phyloP scores from a whole-genome alignment of 495 filamentous ascomycete species.

The Annulohypoxylon moriforme region DNA sequence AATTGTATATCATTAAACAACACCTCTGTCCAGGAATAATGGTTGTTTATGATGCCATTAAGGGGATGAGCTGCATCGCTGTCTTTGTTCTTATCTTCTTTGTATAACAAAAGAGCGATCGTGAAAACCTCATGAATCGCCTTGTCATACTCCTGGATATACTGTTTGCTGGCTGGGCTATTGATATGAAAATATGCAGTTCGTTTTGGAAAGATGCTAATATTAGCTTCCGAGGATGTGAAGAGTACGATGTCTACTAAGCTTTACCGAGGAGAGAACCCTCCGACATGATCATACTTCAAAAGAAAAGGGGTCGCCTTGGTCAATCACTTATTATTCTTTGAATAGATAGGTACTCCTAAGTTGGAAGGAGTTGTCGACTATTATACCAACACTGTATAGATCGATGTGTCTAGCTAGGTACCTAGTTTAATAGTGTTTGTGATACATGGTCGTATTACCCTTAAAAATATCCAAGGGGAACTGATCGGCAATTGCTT shows the following conservation, averaged over 20 bases:
- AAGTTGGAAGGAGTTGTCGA: background rate
- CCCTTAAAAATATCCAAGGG: slow-evolving; percentile 65
- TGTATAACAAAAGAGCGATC: background rate
- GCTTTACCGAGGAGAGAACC: background rate
- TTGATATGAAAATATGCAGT: too few relatives aligned
- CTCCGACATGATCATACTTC: background rate
- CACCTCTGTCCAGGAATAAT: too few relatives aligned
- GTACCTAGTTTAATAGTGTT: background rate
- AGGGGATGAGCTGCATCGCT: background rate
- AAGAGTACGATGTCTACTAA: too few relatives aligned
- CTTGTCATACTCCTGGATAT: too few relatives aligned
- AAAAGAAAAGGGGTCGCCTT: background rate
- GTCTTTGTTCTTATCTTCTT: background rate
- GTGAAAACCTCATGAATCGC: too few relatives aligned
- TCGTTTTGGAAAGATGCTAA: too few relatives aligned
- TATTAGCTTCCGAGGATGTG: too few relatives aligned
- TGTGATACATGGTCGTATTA: slow-evolving; percentile 33
- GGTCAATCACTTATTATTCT: background rate
- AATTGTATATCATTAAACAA: background rate
- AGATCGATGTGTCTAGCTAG: background rate
- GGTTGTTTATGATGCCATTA: too few relatives aligned
- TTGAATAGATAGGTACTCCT: background rate
- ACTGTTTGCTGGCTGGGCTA: too few relatives aligned
- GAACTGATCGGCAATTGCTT: slow-evolving; percentile 70
- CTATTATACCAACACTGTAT: background rate